These are phyloP conservation scores for Lentinula guzmanii DNA, from an alignment of 768 basidiomycete genomes.

Conservation along the genomic window DNA sequence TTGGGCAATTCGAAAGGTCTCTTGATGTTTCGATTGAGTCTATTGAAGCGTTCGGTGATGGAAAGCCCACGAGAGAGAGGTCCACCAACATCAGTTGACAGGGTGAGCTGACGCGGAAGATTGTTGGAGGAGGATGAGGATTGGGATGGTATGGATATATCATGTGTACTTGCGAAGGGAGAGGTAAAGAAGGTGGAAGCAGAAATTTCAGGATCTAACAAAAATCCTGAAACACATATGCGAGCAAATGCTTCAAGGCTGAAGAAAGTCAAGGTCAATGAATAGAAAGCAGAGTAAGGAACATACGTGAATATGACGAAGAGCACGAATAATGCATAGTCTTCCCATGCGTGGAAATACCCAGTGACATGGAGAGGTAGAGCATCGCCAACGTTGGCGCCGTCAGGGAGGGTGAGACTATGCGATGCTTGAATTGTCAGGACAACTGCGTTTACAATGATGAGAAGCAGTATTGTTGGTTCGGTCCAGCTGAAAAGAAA, in stretches of 20 bases:
- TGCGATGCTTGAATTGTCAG: slow-evolving; percentile 75
- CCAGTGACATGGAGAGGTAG: slow-evolving; percentile 44
- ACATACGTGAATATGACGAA: slow-evolving; percentile 85
- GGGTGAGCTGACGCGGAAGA: slow-evolving; percentile 15
- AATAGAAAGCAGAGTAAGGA: neutral
- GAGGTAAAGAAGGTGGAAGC: slow-evolving; percentile 42
- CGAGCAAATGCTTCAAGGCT: slow-evolving; percentile 84
- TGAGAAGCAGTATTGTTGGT: slow-evolving; percentile 74
- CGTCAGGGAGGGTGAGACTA: slow-evolving; percentile 46
- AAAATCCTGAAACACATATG: slow-evolving; percentile 83
- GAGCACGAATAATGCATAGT: slow-evolving; percentile 75
- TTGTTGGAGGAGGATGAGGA: slow-evolving; percentile 16
- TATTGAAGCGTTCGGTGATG: slow-evolving; percentile 37
- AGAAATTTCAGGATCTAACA: slow-evolving; percentile 77
- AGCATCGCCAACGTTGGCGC: slow-evolving; percentile 33
- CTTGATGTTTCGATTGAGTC: slow-evolving; percentile 38
- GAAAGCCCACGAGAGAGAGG: slow-evolving; percentile 40
- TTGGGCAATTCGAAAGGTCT: slow-evolving; percentile 47
- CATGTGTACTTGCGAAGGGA: neutral
- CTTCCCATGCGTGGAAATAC: slow-evolving; percentile 89
- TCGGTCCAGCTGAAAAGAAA: slow-evolving; percentile 67
- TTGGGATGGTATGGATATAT: slow-evolving; percentile 10
- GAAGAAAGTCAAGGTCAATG: neutral
- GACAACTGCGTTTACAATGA: slow-evolving; percentile 77
- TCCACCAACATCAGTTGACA: slow-evolving; percentile 18